Evolutionary conservation across 2,329 filamentous ascomycete species (phyloP).

Genomic region (Alternaria sp.): DNA sequence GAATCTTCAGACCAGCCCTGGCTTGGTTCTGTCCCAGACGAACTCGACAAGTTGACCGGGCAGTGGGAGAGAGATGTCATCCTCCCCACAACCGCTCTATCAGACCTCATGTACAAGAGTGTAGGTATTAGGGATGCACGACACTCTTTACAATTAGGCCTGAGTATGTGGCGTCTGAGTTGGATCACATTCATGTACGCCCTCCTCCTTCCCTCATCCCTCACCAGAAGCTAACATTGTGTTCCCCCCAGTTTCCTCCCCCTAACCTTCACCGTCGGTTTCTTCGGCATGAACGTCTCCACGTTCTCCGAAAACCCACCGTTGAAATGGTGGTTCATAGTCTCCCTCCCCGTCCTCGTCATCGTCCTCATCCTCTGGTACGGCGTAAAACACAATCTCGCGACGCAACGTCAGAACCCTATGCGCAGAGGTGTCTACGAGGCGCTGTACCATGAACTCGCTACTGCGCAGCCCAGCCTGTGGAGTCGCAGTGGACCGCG

Average conservation of each 20-base stretch:
- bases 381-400: conserved; percentile 54
- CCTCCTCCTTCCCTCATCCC: too few species aligned
- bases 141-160: conserved; percentile 56
- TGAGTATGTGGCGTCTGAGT: conserved; percentile 63
- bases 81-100: conserved; percentile 57
- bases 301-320: conserved; percentile 43
- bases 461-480: conserved; percentile 52
- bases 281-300: conserved; percentile 61
- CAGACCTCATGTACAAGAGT: conserved; percentile 60
- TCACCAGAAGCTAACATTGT: too few species aligned
- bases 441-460: conserved; percentile 56
- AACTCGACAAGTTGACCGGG: conserved; percentile 56
- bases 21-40: conserved; percentile 49
- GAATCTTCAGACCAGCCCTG: conserved; percentile 43
- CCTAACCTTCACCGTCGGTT: conserved; percentile 57
- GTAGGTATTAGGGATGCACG: conserved; percentile 60
- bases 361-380: conserved; percentile 57
- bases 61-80: conserved; percentile 58
- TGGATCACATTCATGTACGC: conserved; percentile 73
- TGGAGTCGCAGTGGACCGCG: conserved; percentile 58
- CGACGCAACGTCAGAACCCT: conserved; percentile 52
- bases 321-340: conserved; percentile 53
- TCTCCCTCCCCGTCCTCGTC: conserved; percentile 54
- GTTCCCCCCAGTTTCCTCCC: conserved; percentile 60
- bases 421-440: conserved; percentile 60